phyloP scores from a whole-genome alignment of 495 filamentous ascomycete species.

The Recurvomyces mirabilis region DNA sequence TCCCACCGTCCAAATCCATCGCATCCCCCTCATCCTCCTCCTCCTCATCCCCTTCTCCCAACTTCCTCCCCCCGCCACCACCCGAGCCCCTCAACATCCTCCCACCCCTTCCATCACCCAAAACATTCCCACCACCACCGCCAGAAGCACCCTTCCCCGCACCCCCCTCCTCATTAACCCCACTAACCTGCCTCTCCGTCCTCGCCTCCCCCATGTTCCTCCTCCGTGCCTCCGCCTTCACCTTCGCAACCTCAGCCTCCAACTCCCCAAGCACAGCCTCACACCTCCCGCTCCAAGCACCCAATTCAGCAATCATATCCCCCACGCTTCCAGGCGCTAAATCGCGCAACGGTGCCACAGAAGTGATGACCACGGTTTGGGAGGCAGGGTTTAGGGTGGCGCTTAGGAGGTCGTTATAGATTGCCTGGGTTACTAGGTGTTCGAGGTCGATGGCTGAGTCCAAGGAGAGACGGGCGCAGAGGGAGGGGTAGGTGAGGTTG shows the following conservation, averaged over 20 bases:
- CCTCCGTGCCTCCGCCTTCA: slow-evolving; percentile 38
- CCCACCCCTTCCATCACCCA: slow-evolving; percentile 20
- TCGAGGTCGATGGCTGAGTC: slow-evolving; percentile 62
- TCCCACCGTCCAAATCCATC: slow-evolving; percentile 39
- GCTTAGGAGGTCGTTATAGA: slow-evolving; percentile 72
- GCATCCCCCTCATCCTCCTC: slow-evolving; percentile 49
- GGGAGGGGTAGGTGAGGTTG: slow-evolving; percentile 58
- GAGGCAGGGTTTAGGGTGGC: slow-evolving; percentile 71
- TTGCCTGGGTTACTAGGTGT: slow-evolving; percentile 75
- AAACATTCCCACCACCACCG: slow-evolving; percentile 36
- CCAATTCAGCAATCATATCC: slow-evolving; percentile 52
- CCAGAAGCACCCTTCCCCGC: slow-evolving; percentile 27
- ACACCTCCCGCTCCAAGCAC: slow-evolving; percentile 68
- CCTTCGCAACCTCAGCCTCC: slow-evolving; percentile 55
- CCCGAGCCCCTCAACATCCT: too few relatives aligned
- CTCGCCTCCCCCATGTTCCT: slow-evolving; percentile 34
- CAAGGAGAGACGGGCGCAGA: slow-evolving; percentile 58
- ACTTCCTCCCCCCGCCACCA: slow-evolving; percentile 8
- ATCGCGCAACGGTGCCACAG: slow-evolving; percentile 76
- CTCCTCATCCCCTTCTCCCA: slow-evolving; percentile 38
- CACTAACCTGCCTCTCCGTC: slow-evolving; percentile 29
- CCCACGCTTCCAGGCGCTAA: slow-evolving; percentile 58
- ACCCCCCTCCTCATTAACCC: slow-evolving; percentile 37
- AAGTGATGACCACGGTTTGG: slow-evolving; percentile 60
- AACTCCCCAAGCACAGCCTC: slow-evolving; percentile 60